Evolutionary conservation across 176 grass and related monocot species (phyloP).

Genomic region (Eremochloa ophiuroides): DNA sequence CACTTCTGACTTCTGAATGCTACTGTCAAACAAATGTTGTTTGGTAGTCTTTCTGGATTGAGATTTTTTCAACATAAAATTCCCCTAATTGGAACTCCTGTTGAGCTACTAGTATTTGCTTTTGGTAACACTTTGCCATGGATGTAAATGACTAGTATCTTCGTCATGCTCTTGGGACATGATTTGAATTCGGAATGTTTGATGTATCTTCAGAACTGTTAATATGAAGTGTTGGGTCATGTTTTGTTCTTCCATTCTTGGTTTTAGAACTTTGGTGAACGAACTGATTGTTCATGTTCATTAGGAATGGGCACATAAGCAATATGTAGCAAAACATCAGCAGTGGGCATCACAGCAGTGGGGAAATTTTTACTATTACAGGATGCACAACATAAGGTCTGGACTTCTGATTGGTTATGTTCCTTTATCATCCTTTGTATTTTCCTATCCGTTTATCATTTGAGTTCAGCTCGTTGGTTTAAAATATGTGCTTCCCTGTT

Average conservation of each 20-base stretch:
- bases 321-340: constrained; percentile 95
- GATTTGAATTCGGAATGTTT: constrained; percentile 2
- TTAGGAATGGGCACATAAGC: constrained; percentile 94
- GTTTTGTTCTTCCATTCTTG: background rate
- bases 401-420: constrained; percentile 1
- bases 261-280: background rate
- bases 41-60: background rate
- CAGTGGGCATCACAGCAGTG: constrained; percentile 98
- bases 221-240: background rate
- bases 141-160: background rate
- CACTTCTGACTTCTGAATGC: background rate
- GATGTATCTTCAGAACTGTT: background rate
- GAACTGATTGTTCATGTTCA: background rate
- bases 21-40: background rate
- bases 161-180: background rate
- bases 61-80: background rate
- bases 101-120: background rate
- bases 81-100: background rate
- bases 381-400: constrained; percentile 94
- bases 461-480: background rate
- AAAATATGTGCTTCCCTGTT: background rate
- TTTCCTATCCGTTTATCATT: constrained; percentile 2
- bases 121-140: background rate
- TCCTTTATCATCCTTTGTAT: background rate
- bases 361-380: constrained; percentile 99